Conservation (phyloP, 2,329 filamentous ascomycete genomes). For the Thielaviopsis musarum region DNA sequence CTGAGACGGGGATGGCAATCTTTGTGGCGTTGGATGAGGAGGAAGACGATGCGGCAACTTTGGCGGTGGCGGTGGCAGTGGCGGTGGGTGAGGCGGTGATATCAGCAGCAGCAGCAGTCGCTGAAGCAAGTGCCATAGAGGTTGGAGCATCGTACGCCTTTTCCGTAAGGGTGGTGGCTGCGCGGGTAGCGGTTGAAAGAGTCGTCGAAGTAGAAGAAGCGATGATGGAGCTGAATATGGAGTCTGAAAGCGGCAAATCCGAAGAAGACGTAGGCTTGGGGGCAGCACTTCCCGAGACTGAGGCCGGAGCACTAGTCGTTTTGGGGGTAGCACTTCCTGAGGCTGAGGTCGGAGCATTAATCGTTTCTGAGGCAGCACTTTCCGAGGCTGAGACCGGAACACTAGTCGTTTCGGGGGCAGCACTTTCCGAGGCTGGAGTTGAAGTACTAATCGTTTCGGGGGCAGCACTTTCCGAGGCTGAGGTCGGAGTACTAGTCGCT, state of each 20-base stretch:
- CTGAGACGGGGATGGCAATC: conserved; percentile 10
- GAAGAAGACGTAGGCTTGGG: neutral
- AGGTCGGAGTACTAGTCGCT: neutral
- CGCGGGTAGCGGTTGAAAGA: neutral
- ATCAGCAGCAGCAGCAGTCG: neutral
- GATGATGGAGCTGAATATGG: conserved; percentile 7
- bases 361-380: too few species aligned
- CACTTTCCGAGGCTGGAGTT: too few species aligned
- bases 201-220: neutral
- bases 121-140: neutral
- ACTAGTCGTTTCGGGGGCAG: too few species aligned
- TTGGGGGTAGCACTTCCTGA: too few species aligned
- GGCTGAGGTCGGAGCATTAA: too few species aligned
- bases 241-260: conserved; percentile 1
- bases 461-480: too few species aligned
- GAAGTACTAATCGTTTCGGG: too few species aligned
- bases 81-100: neutral
- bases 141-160: neutral
- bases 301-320: neutral
- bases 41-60: neutral
- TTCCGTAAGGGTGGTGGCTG: neutral
- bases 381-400: too few species aligned
- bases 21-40: neutral
- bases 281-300: neutral
- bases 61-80: too few species aligned